These are phyloP conservation scores for Chlamydomonas incerta DNA, from an alignment of 139 green algal genomes.

Conservation along the genomic window DNA sequence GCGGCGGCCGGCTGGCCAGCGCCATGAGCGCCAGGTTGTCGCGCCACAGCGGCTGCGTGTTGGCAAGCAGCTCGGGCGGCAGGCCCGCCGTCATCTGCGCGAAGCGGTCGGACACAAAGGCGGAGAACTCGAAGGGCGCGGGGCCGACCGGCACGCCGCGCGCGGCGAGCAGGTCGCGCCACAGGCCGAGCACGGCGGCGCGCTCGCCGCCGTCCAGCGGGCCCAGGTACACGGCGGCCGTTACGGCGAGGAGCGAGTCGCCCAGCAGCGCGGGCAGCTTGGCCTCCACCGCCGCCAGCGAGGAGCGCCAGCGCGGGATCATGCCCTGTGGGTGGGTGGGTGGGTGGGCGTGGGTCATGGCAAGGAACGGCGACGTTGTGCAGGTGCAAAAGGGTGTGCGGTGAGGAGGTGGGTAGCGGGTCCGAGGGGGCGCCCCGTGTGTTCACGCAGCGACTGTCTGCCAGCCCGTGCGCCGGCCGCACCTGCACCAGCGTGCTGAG, in stretches of 20 bases:
- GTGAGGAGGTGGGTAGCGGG: no score
- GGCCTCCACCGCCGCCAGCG: conserved; percentile 21
- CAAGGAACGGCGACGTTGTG: no score
- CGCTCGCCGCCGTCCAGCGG: conserved; percentile 46
- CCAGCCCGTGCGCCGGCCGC: neutral
- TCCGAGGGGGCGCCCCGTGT: no score
- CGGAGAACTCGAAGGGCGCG: conserved; percentile 27
- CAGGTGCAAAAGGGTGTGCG: no score
- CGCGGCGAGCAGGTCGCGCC: conserved; percentile 32
- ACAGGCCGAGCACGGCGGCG: conserved; percentile 33
- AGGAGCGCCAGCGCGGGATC: conserved; percentile 7
- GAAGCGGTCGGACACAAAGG: conserved; percentile 24
- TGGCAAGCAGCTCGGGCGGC: conserved; percentile 19
- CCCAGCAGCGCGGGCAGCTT: conserved; percentile 44
- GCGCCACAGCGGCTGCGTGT: conserved; percentile 35
- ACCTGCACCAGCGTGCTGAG: conserved; percentile 26
- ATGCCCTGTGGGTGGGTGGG: no score
- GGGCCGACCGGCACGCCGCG: conserved; percentile 36
- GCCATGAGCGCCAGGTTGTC: conserved; percentile 41
- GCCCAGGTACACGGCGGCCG: conserved; percentile 40
- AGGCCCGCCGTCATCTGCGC: conserved; percentile 26
- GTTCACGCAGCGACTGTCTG: no score
- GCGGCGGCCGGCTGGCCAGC: conserved; percentile 23
- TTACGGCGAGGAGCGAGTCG: conserved; percentile 42
- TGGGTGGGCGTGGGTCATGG: no score